A percentile compares a stretch with the other conserved stretches of the same genome.
These are phyloP conservation scores for Tylopilus subfusipes DNA, from an alignment of 768 basidiomycete genomes.

Conservation along the genomic window DNA sequence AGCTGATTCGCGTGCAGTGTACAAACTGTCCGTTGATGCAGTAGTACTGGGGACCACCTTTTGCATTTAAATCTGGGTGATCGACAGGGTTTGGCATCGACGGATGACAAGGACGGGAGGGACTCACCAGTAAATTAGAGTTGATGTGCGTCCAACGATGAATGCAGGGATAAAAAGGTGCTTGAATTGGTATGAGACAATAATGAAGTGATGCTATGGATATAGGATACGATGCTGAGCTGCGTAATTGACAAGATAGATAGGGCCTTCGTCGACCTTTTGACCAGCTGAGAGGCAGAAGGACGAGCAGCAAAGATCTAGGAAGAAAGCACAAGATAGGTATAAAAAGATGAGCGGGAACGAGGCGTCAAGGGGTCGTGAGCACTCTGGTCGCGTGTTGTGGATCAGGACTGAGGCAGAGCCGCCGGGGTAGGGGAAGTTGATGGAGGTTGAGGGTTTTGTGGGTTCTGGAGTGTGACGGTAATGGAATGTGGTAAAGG, in stretches of 20 bases:
- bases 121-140: constrained; percentile 47
- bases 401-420: constrained; percentile 29
- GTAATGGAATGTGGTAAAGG: constrained; percentile 55
- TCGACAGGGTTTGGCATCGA: constrained; percentile 22
- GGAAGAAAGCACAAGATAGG: constrained; percentile 43
- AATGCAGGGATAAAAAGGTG: constrained; percentile 47
- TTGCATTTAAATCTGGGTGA: constrained; percentile 60
- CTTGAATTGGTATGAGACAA: constrained; percentile 42
- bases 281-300: constrained; percentile 32
- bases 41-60: constrained; percentile 60
- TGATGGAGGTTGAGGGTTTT: constrained; percentile 39
- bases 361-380: constrained; percentile 57
- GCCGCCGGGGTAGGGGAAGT: constrained; percentile 26
- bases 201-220: constrained; percentile 46
- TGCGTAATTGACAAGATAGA: constrained; percentile 39
- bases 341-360: constrained; percentile 48
- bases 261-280: constrained; percentile 36
- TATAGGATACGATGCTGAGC: constrained; percentile 40
- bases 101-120: constrained; percentile 9
- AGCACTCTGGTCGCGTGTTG: constrained; percentile 43
- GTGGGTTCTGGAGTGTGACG: constrained; percentile 29
- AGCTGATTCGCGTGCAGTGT: constrained; percentile 36
- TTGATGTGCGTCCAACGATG: constrained; percentile 40
- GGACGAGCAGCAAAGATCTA: constrained; percentile 40
- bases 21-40: constrained; percentile 35